Percentiles rank a stretch among this genome's conserved stretches.
Evolutionary conservation across 331 rosid genomes (phyloP).

Genomic region (Saraca asoca): DNA sequence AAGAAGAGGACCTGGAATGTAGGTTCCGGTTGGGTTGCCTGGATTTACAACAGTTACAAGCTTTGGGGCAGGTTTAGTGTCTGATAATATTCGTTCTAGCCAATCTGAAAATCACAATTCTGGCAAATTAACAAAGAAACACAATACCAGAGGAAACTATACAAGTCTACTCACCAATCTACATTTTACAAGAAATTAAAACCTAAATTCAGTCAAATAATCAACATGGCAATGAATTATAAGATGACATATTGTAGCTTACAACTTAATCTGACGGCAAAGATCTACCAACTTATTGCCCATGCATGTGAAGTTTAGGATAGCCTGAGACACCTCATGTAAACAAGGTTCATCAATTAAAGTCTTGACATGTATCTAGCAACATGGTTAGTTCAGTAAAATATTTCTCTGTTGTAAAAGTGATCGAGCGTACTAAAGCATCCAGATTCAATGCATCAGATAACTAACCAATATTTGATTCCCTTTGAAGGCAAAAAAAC

Average conservation of each 20-base stretch:
- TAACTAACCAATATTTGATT: neutral
- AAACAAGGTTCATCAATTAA: neutral
- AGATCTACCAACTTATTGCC: too few relatives aligned
- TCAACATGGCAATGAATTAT: neutral
- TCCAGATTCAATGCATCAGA: constrained; percentile 17
- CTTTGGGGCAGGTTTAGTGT: constrained; percentile 60
- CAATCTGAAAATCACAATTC: constrained; percentile 45
- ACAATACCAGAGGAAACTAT: neutral
- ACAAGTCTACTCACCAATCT: neutral
- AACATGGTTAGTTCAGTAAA: neutral
- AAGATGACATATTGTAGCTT: neutral
- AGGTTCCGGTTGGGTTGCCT: constrained; percentile 68
- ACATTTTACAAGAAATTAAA: neutral
- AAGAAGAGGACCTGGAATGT: constrained; percentile 60
- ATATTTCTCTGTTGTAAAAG: neutral
- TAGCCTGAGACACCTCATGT: neutral
- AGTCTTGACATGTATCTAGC: neutral
- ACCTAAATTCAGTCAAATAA: neutral
- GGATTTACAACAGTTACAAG: constrained; percentile 69
- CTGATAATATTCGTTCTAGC: constrained; percentile 50
- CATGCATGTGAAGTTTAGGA: neutral
- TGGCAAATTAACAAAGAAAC: constrained; percentile 1
- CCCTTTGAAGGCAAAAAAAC: neutral
- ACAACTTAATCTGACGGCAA: neutral
- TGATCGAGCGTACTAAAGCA: neutral